These are phyloP conservation scores for Oidiodendron maius DNA, from an alignment of 495 filamentous ascomycete species.

Conservation along the genomic window DNA sequence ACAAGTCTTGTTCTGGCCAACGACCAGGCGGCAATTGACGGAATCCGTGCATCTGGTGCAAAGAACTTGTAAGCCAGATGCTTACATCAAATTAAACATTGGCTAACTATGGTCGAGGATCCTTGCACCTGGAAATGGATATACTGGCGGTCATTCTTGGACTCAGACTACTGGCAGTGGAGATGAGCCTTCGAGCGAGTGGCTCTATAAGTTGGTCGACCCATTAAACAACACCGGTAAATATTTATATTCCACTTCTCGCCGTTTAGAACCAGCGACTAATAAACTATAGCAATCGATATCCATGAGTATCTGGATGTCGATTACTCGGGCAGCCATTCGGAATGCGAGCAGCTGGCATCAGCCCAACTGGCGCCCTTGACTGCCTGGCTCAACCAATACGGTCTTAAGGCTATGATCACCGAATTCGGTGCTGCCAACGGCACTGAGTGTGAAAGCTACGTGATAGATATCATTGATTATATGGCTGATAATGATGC, in stretches of 20 bases:
- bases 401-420: constrained; percentile 46
- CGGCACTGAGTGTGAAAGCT: constrained; percentile 36
- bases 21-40: constrained; percentile 43
- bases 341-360: constrained; percentile 31
- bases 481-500: constrained; percentile 43
- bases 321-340: constrained; percentile 40
- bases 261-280: neutral
- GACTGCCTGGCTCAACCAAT: constrained; percentile 41
- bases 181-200: constrained; percentile 32
- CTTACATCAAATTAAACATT: too few relatives aligned
- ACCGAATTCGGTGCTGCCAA: constrained; percentile 47
- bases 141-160: constrained; percentile 44
- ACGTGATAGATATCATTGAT: constrained; percentile 38
- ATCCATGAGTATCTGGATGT: constrained; percentile 48
- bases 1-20: constrained; percentile 37
- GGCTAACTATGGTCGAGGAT: constrained; percentile 31
- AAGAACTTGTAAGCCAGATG: constrained; percentile 19
- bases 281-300: constrained; percentile 35
- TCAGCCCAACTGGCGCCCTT: constrained; percentile 33
- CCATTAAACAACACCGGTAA: constrained; percentile 39
- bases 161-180: constrained; percentile 28
- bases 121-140: constrained; percentile 43
- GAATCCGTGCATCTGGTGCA: constrained; percentile 38
- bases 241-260: neutral
- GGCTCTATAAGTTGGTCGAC: constrained; percentile 38